phyloP scores from a whole-genome alignment of 1,139 yeast genomes.

The Lodderomyces parapsilosis region DNA sequence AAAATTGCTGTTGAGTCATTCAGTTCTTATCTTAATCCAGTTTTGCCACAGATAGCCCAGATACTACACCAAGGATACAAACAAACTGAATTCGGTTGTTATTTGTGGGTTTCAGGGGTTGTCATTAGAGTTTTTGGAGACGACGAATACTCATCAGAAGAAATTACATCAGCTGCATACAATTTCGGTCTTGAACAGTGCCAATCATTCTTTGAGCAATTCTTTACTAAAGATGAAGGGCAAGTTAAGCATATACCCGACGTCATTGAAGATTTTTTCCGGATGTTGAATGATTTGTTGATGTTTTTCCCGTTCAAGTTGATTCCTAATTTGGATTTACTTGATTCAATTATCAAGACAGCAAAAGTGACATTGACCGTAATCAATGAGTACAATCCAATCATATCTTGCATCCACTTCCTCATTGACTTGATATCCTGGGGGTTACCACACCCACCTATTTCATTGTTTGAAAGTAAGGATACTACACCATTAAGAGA shows the following conservation, averaged over 20 bases:
- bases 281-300: slow-evolving; percentile 76
- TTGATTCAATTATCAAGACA: slow-evolving; percentile 59
- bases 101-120: slow-evolving; percentile 87
- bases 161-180: slow-evolving; percentile 42
- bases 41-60: slow-evolving; percentile 64
- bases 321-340: slow-evolving; percentile 52
- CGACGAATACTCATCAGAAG: slow-evolving; percentile 40
- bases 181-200: slow-evolving; percentile 51
- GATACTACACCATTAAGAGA: slow-evolving; percentile 43
- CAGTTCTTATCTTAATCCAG: slow-evolving; percentile 59
- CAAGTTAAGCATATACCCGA: slow-evolving; percentile 57
- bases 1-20: slow-evolving; percentile 68
- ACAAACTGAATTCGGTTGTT: slow-evolving; percentile 72
- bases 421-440: slow-evolving; percentile 77
- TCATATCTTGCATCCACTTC: slow-evolving; percentile 70
- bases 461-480: slow-evolving; percentile 59
- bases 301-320: slow-evolving; percentile 75
- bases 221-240: slow-evolving; percentile 25
- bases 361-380: slow-evolving; percentile 54
- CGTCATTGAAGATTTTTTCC: slow-evolving; percentile 82
- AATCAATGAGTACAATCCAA: slow-evolving; percentile 69
- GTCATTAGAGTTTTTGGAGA: slow-evolving; percentile 77
- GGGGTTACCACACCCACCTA: slow-evolving; percentile 81
- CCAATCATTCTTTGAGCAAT: slow-evolving; percentile 36
- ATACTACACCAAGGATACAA: slow-evolving; percentile 68